phyloP scores from a whole-genome alignment of 2,329 filamentous ascomycete genomes.

The Pezicula carpinea region DNA sequence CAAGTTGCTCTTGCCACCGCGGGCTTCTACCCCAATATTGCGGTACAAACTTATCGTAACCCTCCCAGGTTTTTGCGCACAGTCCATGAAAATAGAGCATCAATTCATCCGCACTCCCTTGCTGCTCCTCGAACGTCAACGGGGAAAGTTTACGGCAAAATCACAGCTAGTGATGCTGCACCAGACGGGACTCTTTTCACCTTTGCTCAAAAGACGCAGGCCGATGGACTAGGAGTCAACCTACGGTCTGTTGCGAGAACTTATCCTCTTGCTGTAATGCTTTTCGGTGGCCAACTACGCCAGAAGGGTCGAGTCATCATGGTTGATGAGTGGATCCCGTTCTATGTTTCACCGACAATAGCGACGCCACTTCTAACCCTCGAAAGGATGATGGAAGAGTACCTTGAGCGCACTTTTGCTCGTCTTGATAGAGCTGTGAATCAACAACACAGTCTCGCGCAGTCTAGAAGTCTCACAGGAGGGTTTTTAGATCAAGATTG shows the following conservation, averaged over 20 bases:
- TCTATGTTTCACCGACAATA: not conserved
- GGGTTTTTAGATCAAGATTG: no score
- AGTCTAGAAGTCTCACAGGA: no score
- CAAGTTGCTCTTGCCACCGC: conserved; percentile 42
- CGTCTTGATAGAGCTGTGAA: no score
- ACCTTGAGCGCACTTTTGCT: no score
- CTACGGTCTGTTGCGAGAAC: not conserved
- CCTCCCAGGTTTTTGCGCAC: not conserved
- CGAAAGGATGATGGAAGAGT: no score
- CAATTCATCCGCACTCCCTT: not conserved
- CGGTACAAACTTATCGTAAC: conserved; percentile 7
- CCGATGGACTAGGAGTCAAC: not conserved
- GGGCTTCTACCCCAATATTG: conserved; percentile 41
- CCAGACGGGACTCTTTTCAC: not conserved
- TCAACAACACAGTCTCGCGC: no score
- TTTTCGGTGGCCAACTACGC: not conserved
- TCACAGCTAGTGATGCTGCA: not conserved
- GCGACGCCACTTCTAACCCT: not conserved
- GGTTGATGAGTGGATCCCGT: not conserved
- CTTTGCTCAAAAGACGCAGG: not conserved
- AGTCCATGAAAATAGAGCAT: not conserved
- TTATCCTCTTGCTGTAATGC: not conserved
- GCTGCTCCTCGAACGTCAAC: not conserved
- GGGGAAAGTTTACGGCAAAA: not conserved
- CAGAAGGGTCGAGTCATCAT: not conserved